Evolutionary conservation across 768 basidiomycete species (phyloP).

Genomic region (Macrolepiota fuliginosa): DNA sequence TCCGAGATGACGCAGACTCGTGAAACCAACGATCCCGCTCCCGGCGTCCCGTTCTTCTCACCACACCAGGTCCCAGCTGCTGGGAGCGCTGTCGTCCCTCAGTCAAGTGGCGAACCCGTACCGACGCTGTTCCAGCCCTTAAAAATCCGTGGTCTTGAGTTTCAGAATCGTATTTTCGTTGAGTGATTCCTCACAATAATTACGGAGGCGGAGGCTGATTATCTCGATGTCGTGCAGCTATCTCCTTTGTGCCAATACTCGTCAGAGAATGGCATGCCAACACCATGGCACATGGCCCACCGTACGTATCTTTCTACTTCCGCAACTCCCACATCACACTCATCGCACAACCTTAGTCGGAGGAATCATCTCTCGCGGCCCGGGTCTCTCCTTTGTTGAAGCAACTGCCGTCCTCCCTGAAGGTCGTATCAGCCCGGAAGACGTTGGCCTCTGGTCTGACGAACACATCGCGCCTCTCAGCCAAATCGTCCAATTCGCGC

Average conservation of each 20-base stretch:
- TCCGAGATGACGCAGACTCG: not conserved
- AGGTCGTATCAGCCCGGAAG: conserved; percentile 67
- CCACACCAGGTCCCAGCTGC: conserved; percentile 42
- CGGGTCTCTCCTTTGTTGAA: conserved; percentile 62
- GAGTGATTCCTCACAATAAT: conserved; percentile 16
- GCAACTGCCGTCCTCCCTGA: conserved; percentile 61
- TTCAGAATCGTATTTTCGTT: conserved; percentile 57
- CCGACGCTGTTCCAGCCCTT: conserved; percentile 49
- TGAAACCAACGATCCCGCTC: conserved; percentile 35
- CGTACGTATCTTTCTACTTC: conserved; percentile 39
- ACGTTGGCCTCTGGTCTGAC: conserved; percentile 64
- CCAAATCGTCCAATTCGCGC: conserved; percentile 66
- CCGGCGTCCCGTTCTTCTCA: conserved; percentile 42
- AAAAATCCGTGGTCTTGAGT: conserved; percentile 48
- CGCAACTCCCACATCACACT: conserved; percentile 11
- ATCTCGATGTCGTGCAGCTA: conserved; percentile 25
- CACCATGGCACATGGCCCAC: conserved; percentile 59
- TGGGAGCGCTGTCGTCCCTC: conserved; percentile 41
- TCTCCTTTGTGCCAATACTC: conserved; percentile 65
- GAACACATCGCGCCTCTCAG: conserved; percentile 41
- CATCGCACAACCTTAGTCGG: conserved; percentile 34
- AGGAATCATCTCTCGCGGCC: conserved; percentile 49
- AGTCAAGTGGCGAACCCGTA: conserved; percentile 36
- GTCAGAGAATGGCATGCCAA: conserved; percentile 47
- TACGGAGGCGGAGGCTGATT: not conserved